Conservation (phyloP, 306 rosid species). For the Herpetospermum pedunculosum region DNA sequence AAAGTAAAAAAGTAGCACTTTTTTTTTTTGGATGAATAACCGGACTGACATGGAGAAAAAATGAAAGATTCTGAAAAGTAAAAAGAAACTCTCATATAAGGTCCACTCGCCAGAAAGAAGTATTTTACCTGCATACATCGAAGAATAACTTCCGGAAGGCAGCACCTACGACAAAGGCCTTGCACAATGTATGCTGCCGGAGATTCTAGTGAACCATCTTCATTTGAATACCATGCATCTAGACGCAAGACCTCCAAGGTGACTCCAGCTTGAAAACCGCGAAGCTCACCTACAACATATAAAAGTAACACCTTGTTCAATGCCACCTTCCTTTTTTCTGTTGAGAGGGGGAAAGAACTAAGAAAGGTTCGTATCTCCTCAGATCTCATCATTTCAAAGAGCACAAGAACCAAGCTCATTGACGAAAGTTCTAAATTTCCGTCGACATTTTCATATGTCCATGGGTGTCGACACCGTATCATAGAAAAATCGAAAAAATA, state of each 20-base stretch:
- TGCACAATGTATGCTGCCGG: slow-evolving; percentile 72
- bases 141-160: slow-evolving; percentile 87
- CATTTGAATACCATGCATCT: slow-evolving; percentile 82
- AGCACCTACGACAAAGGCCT: slow-evolving; percentile 89
- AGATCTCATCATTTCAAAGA: background rate
- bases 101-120: background rate
- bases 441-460: no score
- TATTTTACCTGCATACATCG: slow-evolving; percentile 84
- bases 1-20: no score
- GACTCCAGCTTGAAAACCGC: slow-evolving; percentile 83
- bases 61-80: background rate
- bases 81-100: background rate
- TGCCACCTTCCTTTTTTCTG: background rate
- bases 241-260: slow-evolving; percentile 79
- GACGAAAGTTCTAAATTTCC: no score
- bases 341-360: background rate
- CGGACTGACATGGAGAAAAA: no score
- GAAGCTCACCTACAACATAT: slow-evolving; percentile 75
- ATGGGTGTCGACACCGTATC: no score
- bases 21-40: no score
- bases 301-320: slow-evolving; percentile 6
- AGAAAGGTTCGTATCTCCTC: background rate
- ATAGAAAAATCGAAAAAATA: no score
- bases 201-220: slow-evolving; percentile 44
- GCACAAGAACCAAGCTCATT: background rate